A percentile compares a stretch with the other conserved stretches of the same genome.
Evolutionary conservation across 306 rosid species (phyloP).

Genomic region (Hippophae gyantsensis): DNA sequence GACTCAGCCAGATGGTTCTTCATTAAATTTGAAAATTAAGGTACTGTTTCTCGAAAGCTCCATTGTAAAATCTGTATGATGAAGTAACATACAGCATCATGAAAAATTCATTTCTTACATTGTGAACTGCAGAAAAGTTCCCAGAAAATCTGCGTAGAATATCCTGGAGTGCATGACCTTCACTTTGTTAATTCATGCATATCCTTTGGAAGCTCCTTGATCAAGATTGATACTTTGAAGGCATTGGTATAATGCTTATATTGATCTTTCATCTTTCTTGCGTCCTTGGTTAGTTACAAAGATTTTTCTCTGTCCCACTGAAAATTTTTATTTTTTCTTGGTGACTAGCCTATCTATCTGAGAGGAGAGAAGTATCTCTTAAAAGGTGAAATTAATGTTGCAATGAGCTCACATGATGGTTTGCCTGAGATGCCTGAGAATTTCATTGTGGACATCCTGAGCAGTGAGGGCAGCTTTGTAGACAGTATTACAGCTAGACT

Average conservation of each 20-base stretch:
- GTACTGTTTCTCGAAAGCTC: slow-evolving; percentile 25
- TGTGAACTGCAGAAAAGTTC: slow-evolving; percentile 82
- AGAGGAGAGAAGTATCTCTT: slow-evolving; percentile 82
- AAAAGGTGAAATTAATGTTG: slow-evolving; percentile 65
- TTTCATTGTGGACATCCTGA: slow-evolving; percentile 54
- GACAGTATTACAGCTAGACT: slow-evolving; percentile 40
- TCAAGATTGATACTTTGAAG: slow-evolving; percentile 58
- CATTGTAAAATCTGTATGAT: slow-evolving; percentile 13
- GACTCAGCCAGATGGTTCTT: slow-evolving; percentile 62
- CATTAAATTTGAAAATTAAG: slow-evolving; percentile 56
- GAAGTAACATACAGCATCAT: slow-evolving; percentile 5
- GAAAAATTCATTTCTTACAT: slow-evolving; percentile 20
- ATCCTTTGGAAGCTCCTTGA: slow-evolving; percentile 79
- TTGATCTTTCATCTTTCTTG: neutral
- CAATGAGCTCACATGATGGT: slow-evolving; percentile 38
- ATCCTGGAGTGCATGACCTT: slow-evolving; percentile 89
- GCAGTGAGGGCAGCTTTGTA: slow-evolving; percentile 28
- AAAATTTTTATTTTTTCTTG: slow-evolving; percentile 3
- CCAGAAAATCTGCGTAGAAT: slow-evolving; percentile 63
- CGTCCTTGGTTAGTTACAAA: slow-evolving; percentile 4
- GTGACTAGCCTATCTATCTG: slow-evolving; percentile 64
- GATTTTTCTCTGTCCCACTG: slow-evolving; percentile 4
- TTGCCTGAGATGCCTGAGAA: slow-evolving; percentile 45
- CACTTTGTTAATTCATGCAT: slow-evolving; percentile 66
- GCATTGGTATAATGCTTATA: slow-evolving; percentile 41